Percentiles rank a stretch among this genome's conserved stretches.
Conservation (phyloP, 768 basidiomycete species). For the Floccularia luteovirens region DNA sequence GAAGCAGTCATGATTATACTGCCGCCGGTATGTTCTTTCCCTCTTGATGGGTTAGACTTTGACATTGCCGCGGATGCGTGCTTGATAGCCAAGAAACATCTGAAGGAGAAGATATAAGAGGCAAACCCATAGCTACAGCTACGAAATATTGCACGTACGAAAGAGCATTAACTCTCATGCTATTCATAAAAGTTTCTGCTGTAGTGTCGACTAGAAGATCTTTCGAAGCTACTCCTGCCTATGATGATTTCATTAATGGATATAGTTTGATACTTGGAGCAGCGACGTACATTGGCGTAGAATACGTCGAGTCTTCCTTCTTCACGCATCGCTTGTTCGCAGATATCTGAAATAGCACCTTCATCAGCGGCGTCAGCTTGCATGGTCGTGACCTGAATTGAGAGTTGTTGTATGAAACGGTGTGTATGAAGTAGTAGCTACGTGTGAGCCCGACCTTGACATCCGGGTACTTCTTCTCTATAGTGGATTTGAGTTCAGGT, state of each 20-base stretch:
- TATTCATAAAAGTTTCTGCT: constrained; percentile 62
- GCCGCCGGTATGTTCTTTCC: constrained; percentile 65
- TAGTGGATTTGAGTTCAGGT: constrained; percentile 60
- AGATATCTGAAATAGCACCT: constrained; percentile 53
- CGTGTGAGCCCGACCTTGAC: constrained; percentile 58
- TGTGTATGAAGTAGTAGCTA: background rate
- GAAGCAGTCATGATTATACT: constrained; percentile 89
- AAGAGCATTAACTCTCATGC: constrained; percentile 67
- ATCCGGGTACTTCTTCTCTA: constrained; percentile 61
- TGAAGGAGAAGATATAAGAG: constrained; percentile 19
- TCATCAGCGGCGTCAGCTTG: constrained; percentile 86
- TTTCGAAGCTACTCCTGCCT: constrained; percentile 62
- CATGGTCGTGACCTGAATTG: constrained; percentile 60
- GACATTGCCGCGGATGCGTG: constrained; percentile 80
- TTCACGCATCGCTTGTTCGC: constrained; percentile 67
- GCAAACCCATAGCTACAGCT: background rate
- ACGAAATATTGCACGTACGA: constrained; percentile 28
- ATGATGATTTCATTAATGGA: background rate
- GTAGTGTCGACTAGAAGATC: constrained; percentile 44
- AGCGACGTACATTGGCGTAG: constrained; percentile 79
- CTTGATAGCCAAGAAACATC: constrained; percentile 87
- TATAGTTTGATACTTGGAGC: background rate
- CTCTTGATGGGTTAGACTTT: constrained; percentile 52
- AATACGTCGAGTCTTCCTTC: constrained; percentile 89
- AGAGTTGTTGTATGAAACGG: background rate